These are phyloP conservation scores for Zygnema cylindricum DNA, from an alignment of 139 green algal genomes.

Conservation along the genomic window DNA sequence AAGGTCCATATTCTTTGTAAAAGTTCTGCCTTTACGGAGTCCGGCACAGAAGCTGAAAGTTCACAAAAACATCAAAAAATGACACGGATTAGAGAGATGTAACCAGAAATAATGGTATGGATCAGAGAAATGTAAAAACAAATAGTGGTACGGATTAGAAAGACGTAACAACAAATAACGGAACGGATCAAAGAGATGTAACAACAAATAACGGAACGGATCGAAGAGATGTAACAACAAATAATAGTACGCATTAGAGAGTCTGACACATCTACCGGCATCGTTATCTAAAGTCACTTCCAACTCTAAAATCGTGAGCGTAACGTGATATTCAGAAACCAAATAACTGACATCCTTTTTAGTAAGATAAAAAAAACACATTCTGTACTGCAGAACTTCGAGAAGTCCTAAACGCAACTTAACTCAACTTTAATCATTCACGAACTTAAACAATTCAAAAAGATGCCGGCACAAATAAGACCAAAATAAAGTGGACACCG, in stretches of 20 bases:
- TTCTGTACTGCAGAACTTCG: no score
- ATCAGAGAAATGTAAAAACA: background rate
- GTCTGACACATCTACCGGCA: no score
- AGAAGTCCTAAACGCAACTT: no score
- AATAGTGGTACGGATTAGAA: background rate
- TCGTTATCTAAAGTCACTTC: no score
- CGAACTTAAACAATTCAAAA: no score
- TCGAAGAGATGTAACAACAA: background rate
- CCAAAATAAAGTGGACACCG: no score
- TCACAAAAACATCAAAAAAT: background rate
- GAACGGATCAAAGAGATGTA: background rate
- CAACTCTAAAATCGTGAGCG: no score
- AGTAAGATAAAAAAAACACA: no score
- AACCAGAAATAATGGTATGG: background rate
- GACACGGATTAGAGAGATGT: background rate
- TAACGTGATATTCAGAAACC: no score
- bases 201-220: background rate
- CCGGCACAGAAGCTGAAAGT: conserved; percentile 28
- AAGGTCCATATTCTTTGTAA: conserved; percentile 13
- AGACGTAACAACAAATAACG: background rate
- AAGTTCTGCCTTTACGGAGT: conserved; percentile 37
- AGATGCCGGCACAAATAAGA: no score
- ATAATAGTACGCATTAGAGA: background rate
- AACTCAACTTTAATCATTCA: no score
- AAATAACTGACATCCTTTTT: no score